Conservation (phyloP, 805 yeast species). For the Priceomyces castillae region DNA sequence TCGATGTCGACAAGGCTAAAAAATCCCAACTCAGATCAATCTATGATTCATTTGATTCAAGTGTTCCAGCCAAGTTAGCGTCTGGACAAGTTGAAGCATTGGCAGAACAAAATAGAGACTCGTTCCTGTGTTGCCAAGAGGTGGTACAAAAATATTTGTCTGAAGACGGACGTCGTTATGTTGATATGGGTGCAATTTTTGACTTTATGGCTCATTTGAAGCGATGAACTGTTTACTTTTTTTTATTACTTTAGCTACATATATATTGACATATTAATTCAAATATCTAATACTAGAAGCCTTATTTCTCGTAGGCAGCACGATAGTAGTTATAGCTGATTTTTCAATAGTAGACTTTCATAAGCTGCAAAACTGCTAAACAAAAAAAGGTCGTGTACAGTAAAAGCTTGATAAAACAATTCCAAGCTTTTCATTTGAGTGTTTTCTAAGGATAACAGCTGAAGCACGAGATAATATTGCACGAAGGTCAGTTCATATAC, state of each 20-base stretch:
- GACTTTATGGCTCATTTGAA: constrained; percentile 43
- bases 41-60: constrained; percentile 30
- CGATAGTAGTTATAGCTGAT: too few species aligned
- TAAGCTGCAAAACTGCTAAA: too few species aligned
- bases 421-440: neutral
- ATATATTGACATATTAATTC: too few species aligned
- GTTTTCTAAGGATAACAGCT: neutral
- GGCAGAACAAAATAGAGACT: constrained; percentile 72
- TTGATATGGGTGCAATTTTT: constrained; percentile 80
- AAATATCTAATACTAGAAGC: too few species aligned
- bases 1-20: constrained; percentile 79
- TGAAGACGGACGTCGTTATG: constrained; percentile 86
- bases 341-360: too few species aligned
- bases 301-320: too few species aligned
- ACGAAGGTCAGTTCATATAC: neutral
- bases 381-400: neutral
- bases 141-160: constrained; percentile 71
- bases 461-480: neutral
- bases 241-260: too few species aligned
- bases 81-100: constrained; percentile 65
- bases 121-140: constrained; percentile 50
- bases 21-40: constrained; percentile 57
- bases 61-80: constrained; percentile 27
- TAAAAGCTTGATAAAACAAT: neutral
- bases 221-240: neutral